Evolutionary conservation across 495 filamentous ascomycete genomes (phyloP), one percentile per base, ranked within the genome.

Genomic region (Cladorrhinum samala): DNA sequence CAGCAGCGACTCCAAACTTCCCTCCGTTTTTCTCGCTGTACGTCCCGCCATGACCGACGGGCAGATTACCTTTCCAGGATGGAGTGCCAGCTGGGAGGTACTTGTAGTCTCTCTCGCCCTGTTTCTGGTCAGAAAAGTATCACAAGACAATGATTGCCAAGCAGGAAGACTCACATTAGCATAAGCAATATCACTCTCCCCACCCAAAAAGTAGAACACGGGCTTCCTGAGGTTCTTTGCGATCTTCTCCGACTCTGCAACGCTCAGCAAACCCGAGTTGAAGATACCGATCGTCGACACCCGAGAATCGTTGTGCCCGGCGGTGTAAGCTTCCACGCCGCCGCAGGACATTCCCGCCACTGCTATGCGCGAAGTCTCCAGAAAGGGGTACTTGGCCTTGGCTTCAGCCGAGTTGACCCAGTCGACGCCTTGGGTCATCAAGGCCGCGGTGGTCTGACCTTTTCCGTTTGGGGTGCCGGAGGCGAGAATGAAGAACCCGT

Each of bases 11-110:
- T 9, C 63, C 67, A 42, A 65, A 65, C 50, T 59, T 61, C 30
- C 67, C 65, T 7, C 57, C 65, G 42, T 70, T 59, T 16, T 39
- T 17, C 21, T 68, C 49, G 17, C 9, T 45, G n/a, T 55, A 62
- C 4, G 63, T 65, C 1, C 58, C 65, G 18, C 56, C 57, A 43
- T 70, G 67, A 13, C 67, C 67, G 13, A 68, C 61, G 4, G 53
- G 42, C 3, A 70, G 49, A 49, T 70, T 70, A 13, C 67, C 67
- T 55, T 70, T 70, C 63, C 64, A 70, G n/a, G 47, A n/a, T n/a
- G 67, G 67, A 1, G 53, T 61, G 3, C 41, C 49, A 1, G 39
- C 38, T 23, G 63, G 63, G 23, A 70, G 52, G 13, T 20, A 23
- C 1, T 50, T 48, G 43, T 53, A 70, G 56, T 70, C 67, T 9